phyloP scores from a whole-genome alignment of 2,329 filamentous ascomycete species.

The Blumeria graminis region DNA sequence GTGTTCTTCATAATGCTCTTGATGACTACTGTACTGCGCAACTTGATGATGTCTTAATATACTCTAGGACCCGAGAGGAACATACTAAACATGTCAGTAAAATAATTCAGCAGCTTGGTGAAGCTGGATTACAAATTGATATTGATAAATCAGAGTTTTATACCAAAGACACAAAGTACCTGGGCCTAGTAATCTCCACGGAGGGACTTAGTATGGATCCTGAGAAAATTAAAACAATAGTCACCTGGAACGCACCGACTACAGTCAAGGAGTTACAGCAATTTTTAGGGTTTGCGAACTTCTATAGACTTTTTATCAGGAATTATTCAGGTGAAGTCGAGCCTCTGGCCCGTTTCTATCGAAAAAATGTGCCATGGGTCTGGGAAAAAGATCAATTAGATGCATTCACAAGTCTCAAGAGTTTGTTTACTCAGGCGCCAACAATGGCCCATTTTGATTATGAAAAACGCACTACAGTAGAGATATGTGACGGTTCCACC shows the following conservation, averaged over 20 bases:
- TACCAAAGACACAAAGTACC: too few relatives aligned
- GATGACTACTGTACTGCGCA: background rate
- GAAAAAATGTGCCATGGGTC: background rate
- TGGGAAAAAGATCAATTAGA: background rate
- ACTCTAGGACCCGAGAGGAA: background rate
- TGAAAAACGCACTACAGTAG: background rate
- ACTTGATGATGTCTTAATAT: background rate
- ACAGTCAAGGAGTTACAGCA: too few relatives aligned
- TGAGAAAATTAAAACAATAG: too few relatives aligned
- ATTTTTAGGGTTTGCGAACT: background rate
- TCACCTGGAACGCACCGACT: too few relatives aligned
- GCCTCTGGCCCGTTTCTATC: background rate
- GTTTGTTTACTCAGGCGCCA: too few relatives aligned
- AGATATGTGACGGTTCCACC: background rate
- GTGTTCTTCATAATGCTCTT: background rate
- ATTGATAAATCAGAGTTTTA: too few relatives aligned
- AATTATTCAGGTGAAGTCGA: background rate
- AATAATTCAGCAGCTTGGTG: too few relatives aligned
- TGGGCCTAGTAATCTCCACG: too few relatives aligned
- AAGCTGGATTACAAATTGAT: too few relatives aligned
- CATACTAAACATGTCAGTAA: background rate
- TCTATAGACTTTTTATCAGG: background rate
- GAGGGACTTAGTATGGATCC: too few relatives aligned
- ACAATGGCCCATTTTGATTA: background rate
- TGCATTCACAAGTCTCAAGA: background rate